phyloP scores from a whole-genome alignment of 768 basidiomycete species.

The Favolaschia claudopus region DNA sequence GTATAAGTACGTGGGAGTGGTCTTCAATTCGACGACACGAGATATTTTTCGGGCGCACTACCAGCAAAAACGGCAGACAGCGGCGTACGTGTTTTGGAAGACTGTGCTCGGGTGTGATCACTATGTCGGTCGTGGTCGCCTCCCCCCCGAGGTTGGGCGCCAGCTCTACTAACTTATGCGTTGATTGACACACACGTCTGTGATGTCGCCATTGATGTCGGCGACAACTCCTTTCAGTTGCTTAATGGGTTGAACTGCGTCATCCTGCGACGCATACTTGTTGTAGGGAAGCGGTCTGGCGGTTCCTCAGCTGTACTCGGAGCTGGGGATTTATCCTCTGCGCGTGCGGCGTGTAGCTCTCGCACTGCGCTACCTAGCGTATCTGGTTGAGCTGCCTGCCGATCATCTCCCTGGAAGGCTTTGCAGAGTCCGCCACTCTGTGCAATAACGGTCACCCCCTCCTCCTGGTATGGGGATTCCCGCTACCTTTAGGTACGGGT shows the following conservation, averaged over 20 bases:
- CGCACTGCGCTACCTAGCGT: neutral
- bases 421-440: too few species aligned
- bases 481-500: constrained; percentile 5
- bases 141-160: neutral
- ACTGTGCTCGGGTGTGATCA: neutral
- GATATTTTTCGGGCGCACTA: constrained; percentile 13
- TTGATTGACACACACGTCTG: constrained; percentile 19
- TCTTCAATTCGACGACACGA: too few species aligned
- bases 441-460: too few species aligned
- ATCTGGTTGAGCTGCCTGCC: neutral
- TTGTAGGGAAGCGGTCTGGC: neutral
- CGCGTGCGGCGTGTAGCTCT: neutral
- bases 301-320: neutral
- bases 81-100: neutral
- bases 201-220: constrained; percentile 16
- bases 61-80: neutral
- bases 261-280: neutral
- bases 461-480: too few species aligned
- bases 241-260: neutral
- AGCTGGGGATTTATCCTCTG: neutral
- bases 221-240: neutral
- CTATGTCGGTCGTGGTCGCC: neutral
- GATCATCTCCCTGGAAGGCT: too few species aligned
- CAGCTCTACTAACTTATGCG: constrained; percentile 24
- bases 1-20: constrained; percentile 17